A percentile compares a stretch with the other conserved stretches of the same genome.
Conservation (phyloP, 106 monocot genomes). For the Apostasia ramifera region DNA sequence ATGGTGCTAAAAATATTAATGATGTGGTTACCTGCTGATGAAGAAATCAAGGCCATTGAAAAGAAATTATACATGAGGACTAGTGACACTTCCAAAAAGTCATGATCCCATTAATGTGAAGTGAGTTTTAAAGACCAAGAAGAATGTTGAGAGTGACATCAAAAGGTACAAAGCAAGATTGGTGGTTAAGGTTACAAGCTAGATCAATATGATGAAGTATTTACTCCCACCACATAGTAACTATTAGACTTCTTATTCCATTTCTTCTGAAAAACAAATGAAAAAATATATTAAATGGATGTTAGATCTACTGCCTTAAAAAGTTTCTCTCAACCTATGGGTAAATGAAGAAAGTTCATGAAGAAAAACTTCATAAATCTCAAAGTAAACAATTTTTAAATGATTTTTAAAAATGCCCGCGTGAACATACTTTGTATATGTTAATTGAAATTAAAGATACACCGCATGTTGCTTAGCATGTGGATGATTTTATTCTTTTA, state of each 20-base stretch:
- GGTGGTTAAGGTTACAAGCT: neutral
- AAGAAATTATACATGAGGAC: neutral
- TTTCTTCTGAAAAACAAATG: neutral
- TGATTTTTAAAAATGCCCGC: conserved; percentile 5
- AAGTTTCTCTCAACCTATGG: neutral
- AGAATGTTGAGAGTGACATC: neutral
- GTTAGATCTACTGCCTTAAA: neutral
- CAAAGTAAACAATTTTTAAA: neutral
- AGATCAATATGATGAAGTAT: neutral
- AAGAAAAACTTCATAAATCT: neutral
- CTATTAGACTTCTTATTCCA: neutral
- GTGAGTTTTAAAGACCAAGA: neutral
- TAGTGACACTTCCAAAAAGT: neutral
- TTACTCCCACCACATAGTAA: neutral
- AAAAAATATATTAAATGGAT: neutral
- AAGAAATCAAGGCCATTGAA: neutral
- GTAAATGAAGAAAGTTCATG: neutral
- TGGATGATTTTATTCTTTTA: conserved; percentile 11
- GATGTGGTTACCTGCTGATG: neutral
- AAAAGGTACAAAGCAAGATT: neutral
- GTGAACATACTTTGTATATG: conserved; percentile 3
- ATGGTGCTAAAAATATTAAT: too few species aligned
- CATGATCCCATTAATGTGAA: neutral
- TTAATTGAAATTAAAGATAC: neutral
- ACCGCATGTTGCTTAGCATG: neutral